Base-by-base conservation (phyloP, 2,329 filamentous ascomycete genomes). In the Trichophyton mentagrophytes region DNA sequence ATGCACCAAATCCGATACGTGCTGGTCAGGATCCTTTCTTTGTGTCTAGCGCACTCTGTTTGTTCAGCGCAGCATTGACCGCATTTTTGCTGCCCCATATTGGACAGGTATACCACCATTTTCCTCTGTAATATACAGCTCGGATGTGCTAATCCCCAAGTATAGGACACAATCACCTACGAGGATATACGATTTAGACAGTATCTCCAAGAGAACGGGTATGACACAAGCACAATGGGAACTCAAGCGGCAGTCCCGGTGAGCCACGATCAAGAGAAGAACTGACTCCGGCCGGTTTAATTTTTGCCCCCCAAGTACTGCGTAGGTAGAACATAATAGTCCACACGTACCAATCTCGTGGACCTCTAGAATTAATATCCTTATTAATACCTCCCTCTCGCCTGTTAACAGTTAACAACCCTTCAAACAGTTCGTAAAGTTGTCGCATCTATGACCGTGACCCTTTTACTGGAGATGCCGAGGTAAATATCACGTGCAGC, bases 21-120 rank as follows among this genome's bases (percentile, higher is more conserved):
- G 79, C 80, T 3, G 89, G 89, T 0, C 90, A 96, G 70, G 90
- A 95, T 66, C 90, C 90, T 0, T 96, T 96, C 76, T 96, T 85
- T 72, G 89, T 96, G n/a, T 86, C 85, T 1, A 87, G 85, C 44
- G 78, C 82, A 25, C 73, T 96, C 60, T 93, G 89, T 66, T 73
- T 95, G n/a, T 77, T 96, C 57, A 86, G 85, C 1, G 89, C 88
- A 0, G 73, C 76, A 8, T 71, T 91, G 30, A 82, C 83, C 1
- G 76, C 87, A 7, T 82, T 90, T 67, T 80, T 82, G 61, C 73
- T 96, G 57, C 91, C 91, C 0, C 76, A 88, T 56, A 87, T 96
- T 63, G 85, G 85, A 9, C 83, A 79, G 70, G 77, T 74, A 65
- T 11, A 67, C 63, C 42, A 7, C 42, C 22, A n/a, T 33, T 22